Conservation (phyloP, 495 filamentous ascomycete species). For the Neurospora sp. region DNA sequence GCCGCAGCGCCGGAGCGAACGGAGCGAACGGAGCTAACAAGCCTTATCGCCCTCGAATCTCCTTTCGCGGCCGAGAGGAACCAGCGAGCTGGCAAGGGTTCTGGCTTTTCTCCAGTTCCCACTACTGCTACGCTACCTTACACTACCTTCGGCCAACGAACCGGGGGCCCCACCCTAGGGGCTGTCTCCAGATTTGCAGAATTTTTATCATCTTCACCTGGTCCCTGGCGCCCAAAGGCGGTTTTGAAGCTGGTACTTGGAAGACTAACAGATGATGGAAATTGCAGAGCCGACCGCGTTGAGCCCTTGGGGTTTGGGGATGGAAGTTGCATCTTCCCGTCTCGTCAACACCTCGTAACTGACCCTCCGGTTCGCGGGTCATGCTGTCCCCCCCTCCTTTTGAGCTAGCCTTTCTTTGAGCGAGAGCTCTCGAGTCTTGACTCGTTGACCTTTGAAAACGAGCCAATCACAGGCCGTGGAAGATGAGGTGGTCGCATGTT, state of each 20-base stretch:
- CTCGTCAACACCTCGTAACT: neutral
- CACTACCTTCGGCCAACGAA: slow-evolving; percentile 3
- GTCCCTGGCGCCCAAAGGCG: slow-evolving; percentile 3
- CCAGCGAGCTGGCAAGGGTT: neutral
- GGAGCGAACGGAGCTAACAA: slow-evolving; percentile 15
- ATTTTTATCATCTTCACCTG: slow-evolving; percentile 9
- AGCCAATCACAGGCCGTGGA: neutral
- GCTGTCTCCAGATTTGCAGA: slow-evolving; percentile 27
- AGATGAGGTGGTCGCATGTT: neutral
- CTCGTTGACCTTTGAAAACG: neutral
- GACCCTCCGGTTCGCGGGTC: neutral
- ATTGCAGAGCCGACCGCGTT: neutral
- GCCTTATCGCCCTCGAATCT: slow-evolving; percentile 28
- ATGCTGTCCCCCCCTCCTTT: neutral
- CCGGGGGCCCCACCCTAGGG: slow-evolving; percentile 15
- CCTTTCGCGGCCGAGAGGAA: slow-evolving; percentile 19
- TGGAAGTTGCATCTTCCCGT: neutral
- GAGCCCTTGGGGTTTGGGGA: neutral
- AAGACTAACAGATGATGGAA: neutral
- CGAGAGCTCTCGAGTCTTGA: neutral
- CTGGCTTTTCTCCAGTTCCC: neutral
- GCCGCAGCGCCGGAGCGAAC: neutral
- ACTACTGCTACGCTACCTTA: neutral
- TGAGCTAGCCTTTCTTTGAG: neutral
- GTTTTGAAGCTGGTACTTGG: neutral